Evolutionary conservation across 208 protist species (phyloP).

Genomic region (Leishmania tarentolae): DNA sequence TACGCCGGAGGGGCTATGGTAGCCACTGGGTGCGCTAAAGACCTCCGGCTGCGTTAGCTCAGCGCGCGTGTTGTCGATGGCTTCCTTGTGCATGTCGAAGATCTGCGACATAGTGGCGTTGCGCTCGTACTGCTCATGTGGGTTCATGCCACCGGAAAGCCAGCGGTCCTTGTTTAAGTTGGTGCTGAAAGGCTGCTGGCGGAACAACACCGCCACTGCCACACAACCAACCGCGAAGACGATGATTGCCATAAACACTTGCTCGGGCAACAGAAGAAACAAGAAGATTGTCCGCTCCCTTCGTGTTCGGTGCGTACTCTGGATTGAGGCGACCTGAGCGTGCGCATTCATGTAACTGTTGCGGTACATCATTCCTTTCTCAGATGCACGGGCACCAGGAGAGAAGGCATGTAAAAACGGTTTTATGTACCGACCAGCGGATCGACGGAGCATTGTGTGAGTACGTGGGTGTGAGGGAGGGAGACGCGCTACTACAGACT

Average conservation of each 20-base stretch:
- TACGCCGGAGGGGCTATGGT: conserved; percentile 57
- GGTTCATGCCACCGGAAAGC: conserved; percentile 58
- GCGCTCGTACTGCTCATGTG: conserved; percentile 80
- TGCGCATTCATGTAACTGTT: conserved; percentile 89
- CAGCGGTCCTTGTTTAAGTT: conserved; percentile 63
- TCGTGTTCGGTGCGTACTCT: conserved; percentile 59
- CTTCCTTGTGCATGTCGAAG: conserved; percentile 67
- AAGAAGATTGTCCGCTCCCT: conserved; percentile 56
- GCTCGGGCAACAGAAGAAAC: conserved; percentile 74
- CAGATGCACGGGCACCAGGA: conserved; percentile 68
- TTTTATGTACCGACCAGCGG: conserved; percentile 51
- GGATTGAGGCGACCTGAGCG: conserved; percentile 68
- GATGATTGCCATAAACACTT: conserved; percentile 48
- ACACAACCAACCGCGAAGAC: conserved; percentile 7
- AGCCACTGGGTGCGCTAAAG: conserved; percentile 55
- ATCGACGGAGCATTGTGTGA: conserved; percentile 59
- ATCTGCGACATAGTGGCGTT: conserved; percentile 78
- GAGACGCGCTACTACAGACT: background rate
- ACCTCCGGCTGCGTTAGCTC: conserved; percentile 57
- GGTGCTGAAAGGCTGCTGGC: conserved; percentile 50
- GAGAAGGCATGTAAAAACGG: conserved; percentile 86
- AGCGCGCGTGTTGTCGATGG: conserved; percentile 64
- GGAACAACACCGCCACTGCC: conserved; percentile 32
- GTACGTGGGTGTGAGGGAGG: background rate
- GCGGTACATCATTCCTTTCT: conserved; percentile 90